Evolutionary conservation across 1,284 basidiomycete genomes (phyloP), one percentile per base, ranked within the genome.

Genomic region (Ustilago loliicola): DNA sequence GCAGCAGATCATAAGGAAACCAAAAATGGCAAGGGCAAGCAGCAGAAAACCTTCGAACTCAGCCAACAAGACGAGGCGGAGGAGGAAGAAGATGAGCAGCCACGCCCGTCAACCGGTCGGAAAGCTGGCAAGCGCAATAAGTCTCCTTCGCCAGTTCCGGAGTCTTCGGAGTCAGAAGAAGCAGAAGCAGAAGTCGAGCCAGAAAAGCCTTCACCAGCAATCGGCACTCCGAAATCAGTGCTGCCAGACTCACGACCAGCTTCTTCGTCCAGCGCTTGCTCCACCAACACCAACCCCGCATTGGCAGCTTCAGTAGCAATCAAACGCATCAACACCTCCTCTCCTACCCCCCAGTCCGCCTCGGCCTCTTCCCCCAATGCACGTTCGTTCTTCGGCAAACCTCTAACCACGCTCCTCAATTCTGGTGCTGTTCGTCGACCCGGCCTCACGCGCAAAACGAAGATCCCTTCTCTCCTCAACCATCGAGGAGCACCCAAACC

Each of bases 381-480:
- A 13, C 61, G 58, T 15, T 72, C 74, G 34, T 77, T 77, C 53
- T 77, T 72, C 40, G 74, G 74, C 65, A 77, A 77, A 36, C 69
- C 74, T 7, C 69, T 77, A 9, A 77, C 66, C 13, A 56, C 36
- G 4, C 34, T 77, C 0, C 61, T 77, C 45, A 55, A 32, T 7
- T 36, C 50, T 45, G 58, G 66, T 32, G 59, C 76, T 2, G 76
- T 42, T 0, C 66, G 76, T 15, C 64, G 72, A 27, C 76, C 76
- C 0, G 76, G 76, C 11, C 48, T 78, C 13, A 74, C 76, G 17
- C 72, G 76, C 38, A 74, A 72, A 38, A 68, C 66, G 62, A 74
- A 74, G n/a, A 78, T 78, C 32, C 76, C 76, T 0, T 78, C 76
- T 4, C 30, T 78, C 40, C 57, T 78, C 7, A 65, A 68, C 23